A percentile compares a stretch with the other conserved stretches of the same genome.
Evolutionary conservation across 495 filamentous ascomycete species (phyloP).

Genomic region (Amphirosellinia nigrospora): DNA sequence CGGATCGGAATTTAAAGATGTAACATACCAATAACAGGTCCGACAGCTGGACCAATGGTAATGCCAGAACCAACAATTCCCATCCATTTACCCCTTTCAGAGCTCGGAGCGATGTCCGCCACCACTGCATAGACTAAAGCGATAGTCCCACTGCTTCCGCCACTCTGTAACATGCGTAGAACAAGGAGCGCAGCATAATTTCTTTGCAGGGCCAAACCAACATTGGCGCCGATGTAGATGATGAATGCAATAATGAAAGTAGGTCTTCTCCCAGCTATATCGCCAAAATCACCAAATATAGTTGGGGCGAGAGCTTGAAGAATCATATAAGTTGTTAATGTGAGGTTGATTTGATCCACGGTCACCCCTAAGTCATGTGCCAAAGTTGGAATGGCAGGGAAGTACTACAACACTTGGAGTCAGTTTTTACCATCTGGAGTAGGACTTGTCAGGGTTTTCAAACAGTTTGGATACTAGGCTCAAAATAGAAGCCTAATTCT

Average conservation of each 20-base stretch:
- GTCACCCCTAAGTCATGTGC: conserved; percentile 50
- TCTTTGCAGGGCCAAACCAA: conserved; percentile 66
- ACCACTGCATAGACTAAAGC: conserved; percentile 66
- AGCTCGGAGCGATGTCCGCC: conserved; percentile 64
- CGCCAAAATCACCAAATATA: conserved; percentile 65
- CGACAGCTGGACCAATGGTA: conserved; percentile 61
- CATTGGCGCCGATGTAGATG: conserved; percentile 67
- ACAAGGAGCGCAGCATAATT: conserved; percentile 66
- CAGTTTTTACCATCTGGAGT: not conserved
- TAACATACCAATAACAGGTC: conserved; percentile 60
- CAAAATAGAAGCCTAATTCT: not conserved
- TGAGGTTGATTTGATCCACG: too few relatives aligned
- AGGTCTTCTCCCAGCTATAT: conserved; percentile 63
- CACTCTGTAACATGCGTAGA: conserved; percentile 67
- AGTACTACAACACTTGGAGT: conserved; percentile 53
- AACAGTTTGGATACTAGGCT: not conserved
- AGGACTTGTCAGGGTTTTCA: not conserved
- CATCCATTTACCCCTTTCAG: conserved; percentile 67
- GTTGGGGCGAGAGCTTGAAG: conserved; percentile 65
- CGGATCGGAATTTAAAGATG: not conserved
- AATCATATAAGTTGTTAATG: conserved; percentile 65
- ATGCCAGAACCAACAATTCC: conserved; percentile 58
- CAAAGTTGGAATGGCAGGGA: conserved; percentile 69
- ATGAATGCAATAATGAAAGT: conserved; percentile 64
- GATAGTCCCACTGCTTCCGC: conserved; percentile 63